Evolutionary conservation across 2,329 filamentous ascomycete species (phyloP).

Genomic region (Spiromastix sp.): DNA sequence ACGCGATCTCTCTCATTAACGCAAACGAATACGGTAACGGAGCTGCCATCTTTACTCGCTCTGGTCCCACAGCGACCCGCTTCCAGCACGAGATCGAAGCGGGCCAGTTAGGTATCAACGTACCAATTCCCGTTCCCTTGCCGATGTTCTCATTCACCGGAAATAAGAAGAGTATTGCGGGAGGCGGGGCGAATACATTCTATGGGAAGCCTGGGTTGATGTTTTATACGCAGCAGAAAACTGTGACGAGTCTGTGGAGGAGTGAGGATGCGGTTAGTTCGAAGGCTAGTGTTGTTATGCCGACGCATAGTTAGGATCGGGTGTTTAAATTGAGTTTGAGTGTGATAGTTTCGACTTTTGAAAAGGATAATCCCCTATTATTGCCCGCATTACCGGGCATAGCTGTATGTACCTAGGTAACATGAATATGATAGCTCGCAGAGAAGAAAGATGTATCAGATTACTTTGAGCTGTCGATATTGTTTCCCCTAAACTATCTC

Average conservation of each 20-base stretch:
- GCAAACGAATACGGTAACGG: slow-evolving; percentile 59
- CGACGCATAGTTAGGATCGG: slow-evolving; percentile 43
- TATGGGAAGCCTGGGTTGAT: slow-evolving; percentile 87
- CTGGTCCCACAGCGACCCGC: slow-evolving; percentile 47
- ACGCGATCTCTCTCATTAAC: slow-evolving; percentile 55
- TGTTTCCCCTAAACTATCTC: no score
- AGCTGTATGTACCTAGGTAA: no score
- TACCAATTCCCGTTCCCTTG: slow-evolving; percentile 53
- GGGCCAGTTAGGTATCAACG: slow-evolving; percentile 57
- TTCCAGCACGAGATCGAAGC: slow-evolving; percentile 59
- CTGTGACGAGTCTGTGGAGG: slow-evolving; percentile 86
- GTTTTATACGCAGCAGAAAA: slow-evolving; percentile 98
- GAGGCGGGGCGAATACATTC: slow-evolving; percentile 85
- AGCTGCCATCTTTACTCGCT: slow-evolving; percentile 54
- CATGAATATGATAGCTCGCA: no score
- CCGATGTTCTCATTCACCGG: slow-evolving; percentile 57
- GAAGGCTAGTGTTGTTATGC: slow-evolving; percentile 85
- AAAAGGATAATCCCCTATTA: no score
- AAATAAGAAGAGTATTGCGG: slow-evolving; percentile 83
- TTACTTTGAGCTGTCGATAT: no score
- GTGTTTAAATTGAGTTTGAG: no score
- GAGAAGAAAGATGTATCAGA: no score
- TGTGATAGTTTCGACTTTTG: no score
- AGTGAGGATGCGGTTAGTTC: slow-evolving; percentile 72
- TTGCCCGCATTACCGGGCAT: no score